Conservation (phyloP, 2,329 filamentous ascomycete species). For the Fusarium subglutinans region DNA sequence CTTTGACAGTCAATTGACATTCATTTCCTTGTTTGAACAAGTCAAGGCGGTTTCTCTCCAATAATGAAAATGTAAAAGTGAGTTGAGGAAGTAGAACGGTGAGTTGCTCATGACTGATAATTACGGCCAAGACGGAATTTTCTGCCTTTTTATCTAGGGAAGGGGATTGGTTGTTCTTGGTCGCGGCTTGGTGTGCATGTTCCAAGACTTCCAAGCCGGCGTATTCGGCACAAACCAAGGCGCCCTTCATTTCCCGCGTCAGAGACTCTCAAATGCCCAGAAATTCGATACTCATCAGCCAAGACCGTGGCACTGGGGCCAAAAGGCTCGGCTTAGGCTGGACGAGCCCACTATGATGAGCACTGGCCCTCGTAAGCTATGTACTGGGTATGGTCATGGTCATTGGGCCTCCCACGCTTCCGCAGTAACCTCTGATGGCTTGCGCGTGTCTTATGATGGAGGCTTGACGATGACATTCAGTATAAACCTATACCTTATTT, state of each 20-base stretch:
- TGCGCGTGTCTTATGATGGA: slow-evolving; percentile 11
- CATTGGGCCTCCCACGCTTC: slow-evolving; percentile 7
- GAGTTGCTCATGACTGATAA: slow-evolving; percentile 8
- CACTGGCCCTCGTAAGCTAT: slow-evolving; percentile 27
- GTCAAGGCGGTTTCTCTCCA: neutral
- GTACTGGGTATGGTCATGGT: slow-evolving; percentile 16
- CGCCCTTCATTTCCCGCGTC: slow-evolving; percentile 40
- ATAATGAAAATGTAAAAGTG: neutral
- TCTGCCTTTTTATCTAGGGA: slow-evolving; percentile 14
- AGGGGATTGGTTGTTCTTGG: neutral
- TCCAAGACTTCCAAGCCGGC: slow-evolving; percentile 42
- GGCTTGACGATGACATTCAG: slow-evolving; percentile 7
- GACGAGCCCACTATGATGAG: slow-evolving; percentile 18
- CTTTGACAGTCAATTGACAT: slow-evolving; percentile 5
- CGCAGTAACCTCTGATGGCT: slow-evolving; percentile 16
- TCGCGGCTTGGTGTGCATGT: slow-evolving; percentile 21
- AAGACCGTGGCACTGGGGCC: slow-evolving; percentile 40
- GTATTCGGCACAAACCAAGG: slow-evolving; percentile 40
- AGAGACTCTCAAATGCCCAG: slow-evolving; percentile 31
- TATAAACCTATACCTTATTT: slow-evolving; percentile 2
- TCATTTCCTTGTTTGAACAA: neutral
- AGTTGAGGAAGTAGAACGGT: neutral
- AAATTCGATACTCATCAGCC: slow-evolving; percentile 38
- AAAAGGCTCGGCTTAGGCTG: slow-evolving; percentile 31
- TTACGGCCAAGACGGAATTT: slow-evolving; percentile 15